Evolutionary conservation across 2,329 filamentous ascomycete species (phyloP), one percentile per base, ranked within the genome.

Genomic region (Calonectria ilicicola): DNA sequence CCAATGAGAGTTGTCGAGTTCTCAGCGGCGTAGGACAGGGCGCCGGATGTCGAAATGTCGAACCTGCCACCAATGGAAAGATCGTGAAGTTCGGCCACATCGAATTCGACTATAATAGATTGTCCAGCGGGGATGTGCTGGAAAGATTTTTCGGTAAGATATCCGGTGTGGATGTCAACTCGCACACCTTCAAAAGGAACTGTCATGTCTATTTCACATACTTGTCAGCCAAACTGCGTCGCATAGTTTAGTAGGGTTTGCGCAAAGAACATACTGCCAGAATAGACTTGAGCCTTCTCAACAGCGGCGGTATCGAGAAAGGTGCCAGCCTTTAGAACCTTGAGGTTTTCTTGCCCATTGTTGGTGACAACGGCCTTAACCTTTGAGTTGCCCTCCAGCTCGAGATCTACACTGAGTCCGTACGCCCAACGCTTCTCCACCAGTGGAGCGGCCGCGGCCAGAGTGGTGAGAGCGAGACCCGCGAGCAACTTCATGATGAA

Each of bases 41-140:
- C 85, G 7, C 92, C 92, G 5, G 84, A 83, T 6, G 91, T 86
- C 67, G 87, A 85, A 62, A 94, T 81, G 67, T 88, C 87, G 79
- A 91, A 91, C 64, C 85, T 83, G 70, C 91, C 91, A 64, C 89
- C 88, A 8, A 81, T 72, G 58, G 82, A 84, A 64, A 88, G 85
- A 74, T 90, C 87, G 80, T 91, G 89, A 2, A 88, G 85, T 79
- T 90, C 85, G 40, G 88, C 90, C 38, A 90, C 84, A 76, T 91
- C 88, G 70, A 91, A 89, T 47, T 85, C 86, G 38, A 88, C 82
- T 75, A 88, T 86, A 74, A 91, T 84, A 10, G 88, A 87, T 80
- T 89, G 81, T 62, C 86, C 86, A 5, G 86, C 83, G 5, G 81
- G 82, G 67, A 92, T 86, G 42, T 83, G 82, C 76, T 87, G 81